Conservation (phyloP, 192 early-diverging fungal species). For the Podila epigama region DNA sequence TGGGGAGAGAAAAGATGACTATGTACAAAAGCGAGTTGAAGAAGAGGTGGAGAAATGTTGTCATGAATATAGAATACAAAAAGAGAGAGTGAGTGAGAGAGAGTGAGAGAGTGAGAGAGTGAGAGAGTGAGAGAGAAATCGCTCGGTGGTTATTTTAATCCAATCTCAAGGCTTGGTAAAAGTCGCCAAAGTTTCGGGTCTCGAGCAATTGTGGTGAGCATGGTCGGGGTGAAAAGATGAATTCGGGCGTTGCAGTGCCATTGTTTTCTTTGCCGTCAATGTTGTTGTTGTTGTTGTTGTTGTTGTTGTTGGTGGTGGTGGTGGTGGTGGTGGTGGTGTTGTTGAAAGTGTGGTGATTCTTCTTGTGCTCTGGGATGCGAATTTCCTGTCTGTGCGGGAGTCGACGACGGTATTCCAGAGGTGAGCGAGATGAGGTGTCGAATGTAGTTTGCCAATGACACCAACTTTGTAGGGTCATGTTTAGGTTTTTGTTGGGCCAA, state of each 20-base stretch:
- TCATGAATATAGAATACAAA: no score
- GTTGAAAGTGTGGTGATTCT: conserved; percentile 1
- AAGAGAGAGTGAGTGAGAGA: no score
- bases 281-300: neutral
- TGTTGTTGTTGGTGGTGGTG: neutral
- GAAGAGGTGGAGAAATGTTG: no score
- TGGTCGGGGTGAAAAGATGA: conserved; percentile 37
- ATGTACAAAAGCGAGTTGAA: no score
- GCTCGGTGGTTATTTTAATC: no score
- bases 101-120: no score
- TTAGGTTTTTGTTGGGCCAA: neutral
- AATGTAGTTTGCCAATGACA: conserved; percentile 42
- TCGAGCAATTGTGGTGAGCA: conserved; percentile 23
- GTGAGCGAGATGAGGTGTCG: conserved; percentile 38
- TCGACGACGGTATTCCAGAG: conserved; percentile 7
- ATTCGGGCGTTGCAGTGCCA: conserved; percentile 9
- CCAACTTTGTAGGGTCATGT: conserved; percentile 10
- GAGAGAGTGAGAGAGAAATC: no score
- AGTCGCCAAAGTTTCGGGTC: conserved; percentile 22
- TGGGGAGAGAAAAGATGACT: no score
- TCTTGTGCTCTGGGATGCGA: neutral
- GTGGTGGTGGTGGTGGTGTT: neutral
- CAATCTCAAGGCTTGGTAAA: conserved; percentile 32
- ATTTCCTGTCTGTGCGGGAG: neutral
- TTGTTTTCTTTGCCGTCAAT: no score